Evolutionary conservation across 75 land plant species (phyloP).

Genomic region (Ceratopteris richardii): DNA sequence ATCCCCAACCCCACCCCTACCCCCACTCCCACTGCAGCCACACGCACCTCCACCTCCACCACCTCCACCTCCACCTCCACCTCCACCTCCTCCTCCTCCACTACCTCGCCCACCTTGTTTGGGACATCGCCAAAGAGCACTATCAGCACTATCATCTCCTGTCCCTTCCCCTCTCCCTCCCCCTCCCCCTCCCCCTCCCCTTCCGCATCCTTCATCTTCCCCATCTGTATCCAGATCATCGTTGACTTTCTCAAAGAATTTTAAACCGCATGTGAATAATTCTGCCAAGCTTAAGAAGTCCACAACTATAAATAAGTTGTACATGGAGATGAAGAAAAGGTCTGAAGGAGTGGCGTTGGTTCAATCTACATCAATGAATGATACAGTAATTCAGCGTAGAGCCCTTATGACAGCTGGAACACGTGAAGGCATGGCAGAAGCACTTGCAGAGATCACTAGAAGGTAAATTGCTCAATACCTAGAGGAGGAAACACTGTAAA

Average conservation of each 20-base stretch:
- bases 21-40: neutral
- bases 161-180: too few relatives aligned
- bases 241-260: conserved; percentile 12
- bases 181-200: too few relatives aligned
- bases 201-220: too few relatives aligned
- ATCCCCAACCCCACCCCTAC: conserved; percentile 10
- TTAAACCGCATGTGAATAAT: conserved; percentile 19
- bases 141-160: conserved; percentile 8
- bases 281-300: conserved; percentile 50
- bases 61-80: conserved; percentile 4
- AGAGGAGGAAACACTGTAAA: too few relatives aligned
- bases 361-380: conserved; percentile 4
- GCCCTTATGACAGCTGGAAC: conserved; percentile 6
- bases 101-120: too few relatives aligned
- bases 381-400: conserved; percentile 10
- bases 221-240: neutral
- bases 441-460: conserved; percentile 60
- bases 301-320: conserved; percentile 47
- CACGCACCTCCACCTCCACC: conserved; percentile 22
- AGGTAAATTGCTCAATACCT: conserved; percentile 31
- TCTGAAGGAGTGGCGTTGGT: conserved; percentile 35
- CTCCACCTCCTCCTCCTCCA: conserved; percentile 13
- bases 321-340: conserved; percentile 48
- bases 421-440: conserved; percentile 55
- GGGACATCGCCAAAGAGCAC: conserved; percentile 8